These are phyloP conservation scores for Didymellaceae sp. DNA, from an alignment of 2,329 filamentous ascomycete species.

Conservation along the genomic window DNA sequence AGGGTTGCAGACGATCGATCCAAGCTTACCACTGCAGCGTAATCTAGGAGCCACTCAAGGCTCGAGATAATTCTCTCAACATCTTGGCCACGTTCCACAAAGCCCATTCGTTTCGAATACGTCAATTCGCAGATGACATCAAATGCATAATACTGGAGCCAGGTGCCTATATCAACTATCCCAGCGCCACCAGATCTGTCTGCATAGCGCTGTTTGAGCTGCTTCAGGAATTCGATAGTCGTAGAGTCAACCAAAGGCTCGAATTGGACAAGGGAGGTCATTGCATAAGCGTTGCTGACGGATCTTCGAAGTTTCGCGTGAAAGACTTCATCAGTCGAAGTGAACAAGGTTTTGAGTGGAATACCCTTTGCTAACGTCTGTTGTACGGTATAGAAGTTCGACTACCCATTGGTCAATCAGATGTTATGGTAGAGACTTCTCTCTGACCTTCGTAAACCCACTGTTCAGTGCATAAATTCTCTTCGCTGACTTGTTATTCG, in stretches of 20 bases:
- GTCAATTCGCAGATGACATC: conserved; percentile 47
- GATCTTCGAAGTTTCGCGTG: conserved; percentile 43
- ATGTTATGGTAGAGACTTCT: background rate
- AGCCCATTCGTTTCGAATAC: conserved; percentile 27
- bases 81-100: conserved; percentile 25
- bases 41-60: conserved; percentile 16
- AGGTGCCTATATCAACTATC: conserved; percentile 29
- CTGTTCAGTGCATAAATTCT: conserved; percentile 21
- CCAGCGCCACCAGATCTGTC: conserved; percentile 2
- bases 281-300: conserved; percentile 50
- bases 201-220: conserved; percentile 14
- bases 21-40: conserved; percentile 18
- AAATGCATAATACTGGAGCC: conserved; percentile 49
- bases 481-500: conserved; percentile 63
- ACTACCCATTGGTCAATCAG: conserved; percentile 13
- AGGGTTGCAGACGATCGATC: no score
- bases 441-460: conserved; percentile 22
- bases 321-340: conserved; percentile 49
- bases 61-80: conserved; percentile 18
- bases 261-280: conserved; percentile 45
- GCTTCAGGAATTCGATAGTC: conserved; percentile 25
- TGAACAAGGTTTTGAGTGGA: conserved; percentile 40
- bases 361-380: conserved; percentile 30
- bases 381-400: conserved; percentile 40
- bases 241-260: conserved; percentile 35